Conservation (phyloP, 2,329 filamentous ascomycete species). For the Fusarium sp. region DNA sequence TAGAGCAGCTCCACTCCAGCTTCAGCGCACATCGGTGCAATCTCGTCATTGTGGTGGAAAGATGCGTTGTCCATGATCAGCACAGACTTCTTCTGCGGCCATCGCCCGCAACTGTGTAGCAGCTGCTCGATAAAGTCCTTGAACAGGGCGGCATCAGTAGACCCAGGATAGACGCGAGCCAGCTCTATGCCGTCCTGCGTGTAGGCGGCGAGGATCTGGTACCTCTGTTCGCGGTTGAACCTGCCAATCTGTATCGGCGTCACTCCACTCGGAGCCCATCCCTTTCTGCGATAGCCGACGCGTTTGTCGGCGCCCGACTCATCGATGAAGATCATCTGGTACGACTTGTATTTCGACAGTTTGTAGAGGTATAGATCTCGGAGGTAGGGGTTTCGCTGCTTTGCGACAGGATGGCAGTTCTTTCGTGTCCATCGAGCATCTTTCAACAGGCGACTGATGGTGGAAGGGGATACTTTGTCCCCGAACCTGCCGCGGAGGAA, state of each 20-base stretch:
- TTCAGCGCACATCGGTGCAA: slow-evolving; percentile 46
- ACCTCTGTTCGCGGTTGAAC: slow-evolving; percentile 44
- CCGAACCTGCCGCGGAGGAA: slow-evolving; percentile 15
- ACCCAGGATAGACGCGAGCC: slow-evolving; percentile 48
- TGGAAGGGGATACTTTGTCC: slow-evolving; percentile 13
- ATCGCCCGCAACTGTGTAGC: slow-evolving; percentile 52
- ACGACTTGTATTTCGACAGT: slow-evolving; percentile 48
- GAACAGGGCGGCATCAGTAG: slow-evolving; percentile 49
- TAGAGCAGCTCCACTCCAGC: slow-evolving; percentile 34
- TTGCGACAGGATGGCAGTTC: slow-evolving; percentile 50
- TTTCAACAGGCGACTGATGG: slow-evolving; percentile 48
- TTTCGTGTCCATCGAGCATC: slow-evolving; percentile 52
- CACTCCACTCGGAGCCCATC: slow-evolving; percentile 54
- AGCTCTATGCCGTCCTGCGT: slow-evolving; percentile 48
- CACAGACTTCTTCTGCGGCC: slow-evolving; percentile 54
- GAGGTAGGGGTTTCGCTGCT: slow-evolving; percentile 54
- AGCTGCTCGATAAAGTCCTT: slow-evolving; percentile 54
- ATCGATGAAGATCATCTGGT: slow-evolving; percentile 56
- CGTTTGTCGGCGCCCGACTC: slow-evolving; percentile 55
- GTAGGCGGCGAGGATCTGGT: slow-evolving; percentile 52
- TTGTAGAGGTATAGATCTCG: slow-evolving; percentile 55
- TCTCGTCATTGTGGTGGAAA: slow-evolving; percentile 50
- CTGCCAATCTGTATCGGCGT: slow-evolving; percentile 44
- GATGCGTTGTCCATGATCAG: slow-evolving; percentile 56
- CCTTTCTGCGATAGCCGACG: slow-evolving; percentile 51